Conservation (phyloP, 2,329 filamentous ascomycete genomes). For the Ceratocystis alfenasii region DNA sequence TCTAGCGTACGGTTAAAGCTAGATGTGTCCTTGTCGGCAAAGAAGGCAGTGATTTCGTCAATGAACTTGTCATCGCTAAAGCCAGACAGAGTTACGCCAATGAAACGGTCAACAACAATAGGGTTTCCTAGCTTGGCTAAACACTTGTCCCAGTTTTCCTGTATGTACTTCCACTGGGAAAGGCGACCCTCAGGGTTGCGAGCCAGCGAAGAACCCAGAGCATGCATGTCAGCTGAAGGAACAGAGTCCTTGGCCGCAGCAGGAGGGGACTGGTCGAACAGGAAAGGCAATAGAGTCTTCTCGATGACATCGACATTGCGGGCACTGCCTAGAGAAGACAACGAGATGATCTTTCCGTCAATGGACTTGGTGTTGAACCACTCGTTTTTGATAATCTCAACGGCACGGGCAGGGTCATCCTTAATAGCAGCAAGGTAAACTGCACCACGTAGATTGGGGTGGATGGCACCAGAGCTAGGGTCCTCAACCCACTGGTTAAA, state of each 20-base stretch:
- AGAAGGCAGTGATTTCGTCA: constrained; percentile 73
- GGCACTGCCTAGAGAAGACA: constrained; percentile 63
- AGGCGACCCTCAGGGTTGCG: constrained; percentile 61
- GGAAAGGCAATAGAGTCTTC: constrained; percentile 58
- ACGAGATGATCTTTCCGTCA: constrained; percentile 79
- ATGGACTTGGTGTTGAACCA: constrained; percentile 73
- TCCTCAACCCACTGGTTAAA: constrained; percentile 72
- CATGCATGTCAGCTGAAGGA: constrained; percentile 76
- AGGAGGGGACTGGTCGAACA: constrained; percentile 54
- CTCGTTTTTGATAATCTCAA: constrained; percentile 69
- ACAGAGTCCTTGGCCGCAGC: constrained; percentile 48
- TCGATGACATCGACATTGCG: constrained; percentile 56
- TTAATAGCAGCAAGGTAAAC: constrained; percentile 71
- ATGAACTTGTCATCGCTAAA: constrained; percentile 61
- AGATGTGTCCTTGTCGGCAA: constrained; percentile 71
- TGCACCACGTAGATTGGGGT: constrained; percentile 67
- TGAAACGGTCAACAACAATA: constrained; percentile 78
- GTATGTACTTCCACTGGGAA: constrained; percentile 74
- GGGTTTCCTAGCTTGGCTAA: constrained; percentile 66
- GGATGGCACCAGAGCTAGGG: constrained; percentile 54
- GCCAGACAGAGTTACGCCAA: constrained; percentile 64
- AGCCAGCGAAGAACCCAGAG: constrained; percentile 59
- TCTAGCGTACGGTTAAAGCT: constrained; percentile 77
- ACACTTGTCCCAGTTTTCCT: constrained; percentile 67
- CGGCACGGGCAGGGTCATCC: constrained; percentile 53